Base-by-base conservation (phyloP, 1,139 yeast species). In the Suhomyces bribrorum region DNA sequence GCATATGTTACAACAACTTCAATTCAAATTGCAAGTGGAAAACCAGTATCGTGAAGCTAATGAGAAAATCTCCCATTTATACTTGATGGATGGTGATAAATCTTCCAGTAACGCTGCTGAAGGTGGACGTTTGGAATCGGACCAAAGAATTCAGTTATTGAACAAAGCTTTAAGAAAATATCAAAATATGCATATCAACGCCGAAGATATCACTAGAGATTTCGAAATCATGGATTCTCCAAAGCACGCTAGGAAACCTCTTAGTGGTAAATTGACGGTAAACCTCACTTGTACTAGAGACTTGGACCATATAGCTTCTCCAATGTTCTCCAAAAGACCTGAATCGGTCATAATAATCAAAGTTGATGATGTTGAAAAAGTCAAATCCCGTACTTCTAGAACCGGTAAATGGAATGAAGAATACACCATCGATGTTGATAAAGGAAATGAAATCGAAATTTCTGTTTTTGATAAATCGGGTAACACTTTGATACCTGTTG, bases 41-140 rank as follows among this genome's bases (percentile, higher is more conserved):
- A 82, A 86, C 54, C 95, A 92, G 63, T 92, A 90, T 63, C 82
- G 84, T 52, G 94, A 83, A 47, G 97, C 97, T 12, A 89, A 89
- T 50, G 94, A 87, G 49, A 92, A 90, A 59, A 79, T 92, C 59
- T 81, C 86, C 20, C 87, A 83, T 50, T 76, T 92, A 41, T 92
- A 92, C 57, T 83, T 84, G 54, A 75, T 85, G 64, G 97, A 92
- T 54, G 96, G 97, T 38, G 98, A 92, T 62, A 80, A 85, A 47
- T 79, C 85, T 36, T 81, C 88, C 43, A 83, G 87, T 49, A 81
- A 83, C 27, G 96, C 92, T 30, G 97, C 97, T 2, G 90, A 87
- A 56, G 87, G 85, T 40, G 96, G 96, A 31, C 77, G 83, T 33
- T 65, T 81, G 38, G 97, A 92, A 58, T 83, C 94, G 44, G 86